Percentiles rank a stretch among this genome's conserved stretches.
Evolutionary conservation across 108 stramenopile species (phyloP).

Genomic region (Cyclotella sp.): DNA sequence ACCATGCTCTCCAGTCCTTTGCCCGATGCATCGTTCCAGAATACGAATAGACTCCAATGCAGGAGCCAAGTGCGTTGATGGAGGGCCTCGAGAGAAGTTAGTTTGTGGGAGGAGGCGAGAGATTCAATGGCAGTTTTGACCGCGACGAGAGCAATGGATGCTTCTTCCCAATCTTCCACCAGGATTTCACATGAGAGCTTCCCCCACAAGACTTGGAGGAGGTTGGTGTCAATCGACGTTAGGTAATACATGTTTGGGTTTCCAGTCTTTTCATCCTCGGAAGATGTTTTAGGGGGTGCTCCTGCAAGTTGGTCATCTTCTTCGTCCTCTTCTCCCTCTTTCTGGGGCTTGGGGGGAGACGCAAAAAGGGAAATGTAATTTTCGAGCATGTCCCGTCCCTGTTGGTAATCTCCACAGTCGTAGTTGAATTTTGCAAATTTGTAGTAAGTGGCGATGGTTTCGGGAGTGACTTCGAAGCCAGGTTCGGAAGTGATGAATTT

Average conservation of each 20-base stretch:
- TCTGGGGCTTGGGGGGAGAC: conserved; percentile 60
- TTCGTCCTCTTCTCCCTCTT: conserved; percentile 64
- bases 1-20: conserved; percentile 89
- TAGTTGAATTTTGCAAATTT: conserved; percentile 92
- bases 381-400: conserved; percentile 80
- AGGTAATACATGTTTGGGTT: conserved; percentile 87
- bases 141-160: conserved; percentile 80
- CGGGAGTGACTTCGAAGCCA: conserved; percentile 67
- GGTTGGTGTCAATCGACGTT: conserved; percentile 60
- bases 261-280: conserved; percentile 65
- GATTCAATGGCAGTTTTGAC: conserved; percentile 86
- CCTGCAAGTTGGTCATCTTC: conserved; percentile 47
- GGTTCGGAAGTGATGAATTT: conserved; percentile 57
- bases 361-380: conserved; percentile 87
- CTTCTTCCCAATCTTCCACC: conserved; percentile 91
- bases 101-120: conserved; percentile 61
- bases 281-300: conserved; percentile 17
- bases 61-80: conserved; percentile 98
- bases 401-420: conserved; percentile 93
- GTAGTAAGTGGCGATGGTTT: conserved; percentile 79
- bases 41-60: conserved; percentile 98
- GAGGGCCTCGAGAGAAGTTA: conserved; percentile 88
- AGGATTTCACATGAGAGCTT: conserved; percentile 91
- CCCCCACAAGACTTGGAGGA: conserved; percentile 92
- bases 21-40: conserved; percentile 92